These are phyloP conservation scores for Solidago caesia DNA, from an alignment of 129 eudicot species.

Conservation along the genomic window DNA sequence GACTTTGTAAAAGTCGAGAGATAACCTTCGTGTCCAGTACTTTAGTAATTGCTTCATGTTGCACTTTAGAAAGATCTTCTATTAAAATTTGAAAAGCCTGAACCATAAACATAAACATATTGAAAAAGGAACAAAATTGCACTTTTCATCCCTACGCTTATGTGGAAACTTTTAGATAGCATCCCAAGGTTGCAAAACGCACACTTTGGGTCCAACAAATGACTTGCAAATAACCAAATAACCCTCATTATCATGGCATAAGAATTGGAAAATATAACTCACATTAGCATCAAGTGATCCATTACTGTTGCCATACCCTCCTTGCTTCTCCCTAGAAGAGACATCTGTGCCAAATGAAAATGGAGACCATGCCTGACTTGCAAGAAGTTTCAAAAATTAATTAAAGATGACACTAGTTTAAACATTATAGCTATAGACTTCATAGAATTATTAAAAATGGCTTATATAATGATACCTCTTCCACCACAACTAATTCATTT, in stretches of 20 bases:
- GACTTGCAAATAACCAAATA: neutral
- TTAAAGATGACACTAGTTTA: neutral
- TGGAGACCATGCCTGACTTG: constrained; percentile 88
- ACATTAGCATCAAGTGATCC: constrained; percentile 62
- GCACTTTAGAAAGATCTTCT: constrained; percentile 49
- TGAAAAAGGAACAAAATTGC: neutral
- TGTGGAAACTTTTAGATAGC: neutral
- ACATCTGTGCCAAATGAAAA: constrained; percentile 51
- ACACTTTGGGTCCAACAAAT: neutral
- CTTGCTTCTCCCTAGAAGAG: constrained; percentile 38
- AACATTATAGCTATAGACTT: neutral
- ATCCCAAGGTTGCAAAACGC: neutral
- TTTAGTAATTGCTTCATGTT: constrained; percentile 33
- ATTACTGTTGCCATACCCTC: constrained; percentile 28
- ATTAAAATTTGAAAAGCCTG: constrained; percentile 73
- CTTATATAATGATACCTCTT: constrained; percentile 50
- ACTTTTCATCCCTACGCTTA: neutral
- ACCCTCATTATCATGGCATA: neutral
- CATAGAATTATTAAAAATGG: too few species aligned
- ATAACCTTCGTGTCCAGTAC: constrained; percentile 43
- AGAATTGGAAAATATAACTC: constrained; percentile 33
- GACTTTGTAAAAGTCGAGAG: constrained; percentile 13
- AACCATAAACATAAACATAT: constrained; percentile 24
- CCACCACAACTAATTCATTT: constrained; percentile 52
- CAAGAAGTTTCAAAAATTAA: constrained; percentile 13